Base-by-base conservation (phyloP, 345 rosid species). In the Linum lewisii region DNA sequence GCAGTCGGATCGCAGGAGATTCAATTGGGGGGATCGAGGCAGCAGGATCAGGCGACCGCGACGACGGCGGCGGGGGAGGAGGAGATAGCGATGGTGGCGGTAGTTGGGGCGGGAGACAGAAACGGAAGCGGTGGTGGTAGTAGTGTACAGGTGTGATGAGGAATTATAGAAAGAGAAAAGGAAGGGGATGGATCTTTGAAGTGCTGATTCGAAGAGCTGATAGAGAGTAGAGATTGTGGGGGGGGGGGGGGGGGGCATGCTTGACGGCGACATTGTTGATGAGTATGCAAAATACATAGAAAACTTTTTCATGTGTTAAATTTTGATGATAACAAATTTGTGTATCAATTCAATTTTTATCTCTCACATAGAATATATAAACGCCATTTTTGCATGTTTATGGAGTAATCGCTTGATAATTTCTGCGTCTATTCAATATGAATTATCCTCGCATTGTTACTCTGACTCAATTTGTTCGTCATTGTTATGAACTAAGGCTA, bases 1-100 rank as follows among this genome's bases (percentile, higher is more conserved):
- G 78, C 75, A 0, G 85, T 75, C n/a, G 78, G 73, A 26, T 29
- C 4, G 34, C 47, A 42, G 47, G 47, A 42, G 16, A 42, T 42
- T 11, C 47, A 42, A 42, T 42, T 42, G 18, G 47, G 47, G 47
- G 47, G 47, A 11, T 42, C 47, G 47, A 11, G 47, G 34, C 34
- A 29, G 34, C 34, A 2, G 6, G 32, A 26, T 6, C 45, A 38
- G 10, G 14, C 10, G 2, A 13, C 45, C 11, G 45, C 2, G 1
- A 2, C 18, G 47, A 11, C 47, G 47, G 47, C 15, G 47, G 47
- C 1, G 15, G 47, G 13, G 47, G 47, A 42, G 47, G 47, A 42
- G 47, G 18, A 42, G 4, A 16, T 16, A 11, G 47, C 18, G 18
- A 16, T 11, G 47, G 47, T 42, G 47, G 47, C 18, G 16, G 47